Conservation (phyloP, 371 early-diverging fungal species). For the Nosema granulosis region DNA sequence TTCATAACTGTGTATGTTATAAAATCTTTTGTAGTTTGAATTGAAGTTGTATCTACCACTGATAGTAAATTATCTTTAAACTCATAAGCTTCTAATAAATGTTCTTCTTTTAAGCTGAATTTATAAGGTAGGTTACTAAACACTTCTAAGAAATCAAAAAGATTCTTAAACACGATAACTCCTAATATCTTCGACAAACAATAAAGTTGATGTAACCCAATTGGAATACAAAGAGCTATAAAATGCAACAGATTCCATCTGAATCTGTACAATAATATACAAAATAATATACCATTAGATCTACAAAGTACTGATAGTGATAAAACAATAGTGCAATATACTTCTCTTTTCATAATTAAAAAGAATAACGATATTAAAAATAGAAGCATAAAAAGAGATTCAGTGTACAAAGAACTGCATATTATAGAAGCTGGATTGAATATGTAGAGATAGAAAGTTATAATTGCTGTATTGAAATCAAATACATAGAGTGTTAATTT, state of each 20-base stretch:
- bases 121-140: too few relatives aligned
- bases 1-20: background rate
- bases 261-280: constrained; percentile 23
- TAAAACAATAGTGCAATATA: constrained; percentile 20
- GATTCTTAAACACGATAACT: background rate
- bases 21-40: background rate
- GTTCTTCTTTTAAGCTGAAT: too few relatives aligned
- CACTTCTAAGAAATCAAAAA: too few relatives aligned
- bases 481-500: constrained; percentile 43
- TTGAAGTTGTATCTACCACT: too few relatives aligned
- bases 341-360: constrained; percentile 11
- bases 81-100: too few relatives aligned
- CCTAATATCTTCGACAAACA: constrained; percentile 14
- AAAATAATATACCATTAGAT: constrained; percentile 64
- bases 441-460: constrained; percentile 53
- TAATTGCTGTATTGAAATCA: constrained; percentile 16
- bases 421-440: constrained; percentile 63
- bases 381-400: constrained; percentile 59
- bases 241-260: background rate
- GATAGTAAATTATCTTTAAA: too few relatives aligned
- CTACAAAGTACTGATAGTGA: constrained; percentile 56
- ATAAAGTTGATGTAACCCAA: constrained; percentile 56
- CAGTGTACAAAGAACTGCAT: constrained; percentile 64
- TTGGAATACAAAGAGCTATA: constrained; percentile 21
- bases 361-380: constrained; percentile 46